Evolutionary conservation across 306 rosid species (phyloP).

Genomic region (Corylus heterophylla): DNA sequence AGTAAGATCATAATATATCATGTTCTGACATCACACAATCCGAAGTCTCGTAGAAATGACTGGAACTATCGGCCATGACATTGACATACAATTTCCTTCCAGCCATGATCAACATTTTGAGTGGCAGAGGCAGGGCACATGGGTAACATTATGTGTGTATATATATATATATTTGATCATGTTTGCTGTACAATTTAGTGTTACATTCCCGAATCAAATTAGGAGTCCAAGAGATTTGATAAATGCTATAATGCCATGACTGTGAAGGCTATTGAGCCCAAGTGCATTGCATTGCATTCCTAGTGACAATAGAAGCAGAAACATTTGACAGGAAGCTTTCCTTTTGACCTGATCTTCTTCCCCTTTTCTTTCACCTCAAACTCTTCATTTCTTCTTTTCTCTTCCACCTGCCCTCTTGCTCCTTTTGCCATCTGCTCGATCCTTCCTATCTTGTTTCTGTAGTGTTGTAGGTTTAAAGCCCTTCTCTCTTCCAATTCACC

Average conservation of each 20-base stretch:
- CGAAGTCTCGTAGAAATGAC: too few relatives aligned
- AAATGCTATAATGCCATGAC: background rate
- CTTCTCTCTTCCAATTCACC: constrained; percentile 47
- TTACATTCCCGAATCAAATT: background rate
- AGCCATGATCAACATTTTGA: constrained; percentile 17
- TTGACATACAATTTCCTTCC: background rate
- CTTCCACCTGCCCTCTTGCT: constrained; percentile 59
- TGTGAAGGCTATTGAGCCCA: background rate
- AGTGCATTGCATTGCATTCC: background rate
- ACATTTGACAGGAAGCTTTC: constrained; percentile 46
- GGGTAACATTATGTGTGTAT: background rate
- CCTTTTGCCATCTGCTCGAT: constrained; percentile 53
- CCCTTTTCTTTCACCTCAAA: constrained; percentile 44
- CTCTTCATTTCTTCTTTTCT: constrained; percentile 52
- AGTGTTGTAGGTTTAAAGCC: constrained; percentile 37
- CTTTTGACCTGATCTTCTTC: constrained; percentile 40
- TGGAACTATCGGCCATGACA: too few relatives aligned
- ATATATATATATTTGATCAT: background rate
- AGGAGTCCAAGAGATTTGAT: background rate
- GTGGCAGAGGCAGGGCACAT: background rate
- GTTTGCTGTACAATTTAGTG: background rate
- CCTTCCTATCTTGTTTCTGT: constrained; percentile 48
- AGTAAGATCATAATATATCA: too few relatives aligned
- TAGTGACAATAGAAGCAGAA: constrained; percentile 60
- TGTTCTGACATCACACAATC: too few relatives aligned